A percentile compares a stretch with the other conserved stretches of the same genome.
These are phyloP conservation scores for Lipomyces spencermartinsiae DNA, from an alignment of 805 yeast species.

Conservation along the genomic window DNA sequence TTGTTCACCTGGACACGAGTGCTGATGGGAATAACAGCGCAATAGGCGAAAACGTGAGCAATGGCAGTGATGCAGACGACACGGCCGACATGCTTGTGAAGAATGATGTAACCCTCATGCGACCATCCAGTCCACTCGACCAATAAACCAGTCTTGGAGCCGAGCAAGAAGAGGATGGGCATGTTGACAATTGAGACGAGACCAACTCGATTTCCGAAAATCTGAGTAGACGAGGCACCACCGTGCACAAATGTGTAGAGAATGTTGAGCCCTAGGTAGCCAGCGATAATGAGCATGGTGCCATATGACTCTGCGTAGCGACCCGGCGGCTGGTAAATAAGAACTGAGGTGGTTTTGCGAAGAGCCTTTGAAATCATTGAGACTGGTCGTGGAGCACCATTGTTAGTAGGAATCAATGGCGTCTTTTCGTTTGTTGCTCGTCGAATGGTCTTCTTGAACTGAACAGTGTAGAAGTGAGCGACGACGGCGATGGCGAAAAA, in stretches of 20 bases:
- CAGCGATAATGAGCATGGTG: conserved; percentile 35
- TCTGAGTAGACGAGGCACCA: conserved; percentile 37
- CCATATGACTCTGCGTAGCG: conserved; percentile 38
- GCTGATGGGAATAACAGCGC: conserved; percentile 37
- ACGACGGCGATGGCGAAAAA: conserved; percentile 34
- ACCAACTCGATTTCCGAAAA: conserved; percentile 38
- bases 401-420: conserved; percentile 29
- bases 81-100: conserved; percentile 39
- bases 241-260: conserved; percentile 36
- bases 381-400: conserved; percentile 29
- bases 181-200: conserved; percentile 38
- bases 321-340: conserved; percentile 36
- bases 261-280: conserved; percentile 34
- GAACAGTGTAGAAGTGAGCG: conserved; percentile 37
- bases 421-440: conserved; percentile 31
- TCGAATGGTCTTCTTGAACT: conserved; percentile 38
- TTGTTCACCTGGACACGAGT: conserved; percentile 34
- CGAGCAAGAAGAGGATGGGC: conserved; percentile 39
- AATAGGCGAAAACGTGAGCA: conserved; percentile 38
- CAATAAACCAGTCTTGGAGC: conserved; percentile 38
- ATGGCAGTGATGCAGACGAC: conserved; percentile 37
- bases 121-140: conserved; percentile 40
- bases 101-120: conserved; percentile 38
- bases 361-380: conserved; percentile 13
- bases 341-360: conserved; percentile 29